phyloP scores from a whole-genome alignment of 352 stramenopile species.

The Pythium rhizo-oryzae region DNA sequence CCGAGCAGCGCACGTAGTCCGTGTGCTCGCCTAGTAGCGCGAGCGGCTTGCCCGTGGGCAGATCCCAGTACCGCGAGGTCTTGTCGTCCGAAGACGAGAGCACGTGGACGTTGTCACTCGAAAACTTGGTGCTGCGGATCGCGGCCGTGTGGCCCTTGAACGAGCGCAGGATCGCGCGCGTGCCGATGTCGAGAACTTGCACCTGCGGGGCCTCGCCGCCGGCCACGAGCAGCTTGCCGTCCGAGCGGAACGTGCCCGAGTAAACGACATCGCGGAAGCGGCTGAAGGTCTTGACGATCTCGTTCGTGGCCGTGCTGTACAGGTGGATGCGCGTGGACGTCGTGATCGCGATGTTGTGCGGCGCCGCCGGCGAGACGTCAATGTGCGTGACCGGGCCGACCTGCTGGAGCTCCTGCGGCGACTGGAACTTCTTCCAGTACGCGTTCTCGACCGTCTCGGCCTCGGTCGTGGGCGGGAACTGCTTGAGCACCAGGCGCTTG shows the following conservation, averaged over 20 bases:
- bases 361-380: conserved; percentile 76
- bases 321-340: conserved; percentile 89
- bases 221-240: conserved; percentile 88
- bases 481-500: conserved; percentile 87
- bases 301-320: conserved; percentile 81
- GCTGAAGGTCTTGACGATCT: conserved; percentile 89
- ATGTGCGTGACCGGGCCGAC: conserved; percentile 85
- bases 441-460: conserved; percentile 77
- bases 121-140: conserved; percentile 81
- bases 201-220: conserved; percentile 78
- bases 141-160: conserved; percentile 87
- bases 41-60: conserved; percentile 82
- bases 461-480: conserved; percentile 81
- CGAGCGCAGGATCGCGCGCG: conserved; percentile 79
- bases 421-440: conserved; percentile 91
- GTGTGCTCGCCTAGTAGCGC: conserved; percentile 80
- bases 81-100: conserved; percentile 92
- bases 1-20: conserved; percentile 88
- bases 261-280: conserved; percentile 89
- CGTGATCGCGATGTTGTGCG: conserved; percentile 86
- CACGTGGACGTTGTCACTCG: conserved; percentile 83
- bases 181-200: conserved; percentile 86
- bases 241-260: conserved; percentile 82
- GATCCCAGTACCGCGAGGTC: conserved; percentile 87
- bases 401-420: conserved; percentile 82